Base-by-base conservation (phyloP, 768 basidiomycete species). In the Clavulina sp. region DNA sequence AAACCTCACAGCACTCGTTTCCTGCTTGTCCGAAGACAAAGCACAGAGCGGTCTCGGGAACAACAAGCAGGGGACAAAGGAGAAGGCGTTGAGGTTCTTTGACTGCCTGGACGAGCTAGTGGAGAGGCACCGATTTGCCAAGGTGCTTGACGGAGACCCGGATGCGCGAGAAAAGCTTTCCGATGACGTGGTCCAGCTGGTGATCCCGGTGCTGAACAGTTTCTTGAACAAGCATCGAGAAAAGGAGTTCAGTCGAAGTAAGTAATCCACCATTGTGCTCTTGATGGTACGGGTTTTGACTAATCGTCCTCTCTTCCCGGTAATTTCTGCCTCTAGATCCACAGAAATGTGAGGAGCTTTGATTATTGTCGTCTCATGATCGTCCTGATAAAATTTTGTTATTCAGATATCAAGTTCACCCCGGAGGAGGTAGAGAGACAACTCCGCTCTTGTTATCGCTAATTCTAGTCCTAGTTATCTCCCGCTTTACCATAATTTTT, bases 191-290 rank as follows among this genome's bases (percentile, higher is more conserved):
- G 75, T 80, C 26, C 81, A 78, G 66, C 68, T 87, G 5, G 80
- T 87, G 7, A 73, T 86, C 6, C 84, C 85, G 24, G 74, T 74
- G 38, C 68, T 89, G 55, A 75, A 81, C 63, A 67, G 78, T 52
- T 87, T 88, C 59, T 73, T 73, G 55, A 78, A 81, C 63, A 81
- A 78, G 62, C 77, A 82, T 58, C 71, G 71, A 33, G 84, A 84
- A 40, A 85, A 81, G 62, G 84, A 87, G 57, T 84, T 86, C 58
- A 85, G 84, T 62, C 84, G 82, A 68, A 84, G 86, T 86, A 57
- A 60, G 74, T 68, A 2, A 9, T 49, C 26, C 19, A 58, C 51
- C 49, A 54, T 51, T 31, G 32, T 41, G 31, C n/a, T 46, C n/a
- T 28, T 36, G 28, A 16, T 44, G 32, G 4, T 29, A 18, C 24